Evolutionary conservation across 1,284 basidiomycete genomes (phyloP).

Genomic region (Trichosporon coremiiforme): DNA sequence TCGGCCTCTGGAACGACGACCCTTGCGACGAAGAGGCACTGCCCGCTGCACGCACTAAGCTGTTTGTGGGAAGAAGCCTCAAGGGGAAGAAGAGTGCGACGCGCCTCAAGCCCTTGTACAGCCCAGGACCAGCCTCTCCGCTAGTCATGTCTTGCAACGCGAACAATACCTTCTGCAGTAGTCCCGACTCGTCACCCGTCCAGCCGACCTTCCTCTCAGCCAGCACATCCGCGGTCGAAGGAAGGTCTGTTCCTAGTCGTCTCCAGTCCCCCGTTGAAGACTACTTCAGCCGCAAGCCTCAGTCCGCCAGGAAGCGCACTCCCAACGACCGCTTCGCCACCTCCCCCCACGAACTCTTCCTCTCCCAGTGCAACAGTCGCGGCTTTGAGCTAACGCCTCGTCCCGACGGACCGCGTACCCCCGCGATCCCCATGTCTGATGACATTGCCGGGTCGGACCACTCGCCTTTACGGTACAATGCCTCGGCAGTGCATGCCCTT

Average conservation of each 20-base stretch:
- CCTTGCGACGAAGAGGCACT: conserved; percentile 34
- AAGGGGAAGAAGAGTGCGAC: conserved; percentile 23
- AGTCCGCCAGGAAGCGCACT: neutral
- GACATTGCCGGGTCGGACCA: neutral
- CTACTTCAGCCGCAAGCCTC: neutral
- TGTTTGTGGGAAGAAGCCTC: conserved; percentile 7
- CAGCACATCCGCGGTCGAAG: conserved; percentile 12
- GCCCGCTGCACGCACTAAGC: neutral
- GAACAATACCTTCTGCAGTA: neutral
- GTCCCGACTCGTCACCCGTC: conserved; percentile 11
- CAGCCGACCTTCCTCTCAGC: neutral
- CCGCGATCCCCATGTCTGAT: neutral
- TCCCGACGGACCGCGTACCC: neutral
- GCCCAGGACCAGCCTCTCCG: neutral
- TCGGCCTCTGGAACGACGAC: conserved; percentile 41
- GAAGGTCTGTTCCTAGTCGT: neutral
- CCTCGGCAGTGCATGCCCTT: neutral
- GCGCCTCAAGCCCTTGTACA: conserved; percentile 34
- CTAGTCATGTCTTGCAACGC: conserved; percentile 10
- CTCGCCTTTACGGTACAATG: neutral
- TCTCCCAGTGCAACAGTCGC: conserved; percentile 8
- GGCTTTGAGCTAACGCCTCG: neutral
- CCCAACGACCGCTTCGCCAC: neutral
- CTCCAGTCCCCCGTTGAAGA: neutral
- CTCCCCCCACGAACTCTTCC: conserved; percentile 6